phyloP scores from a whole-genome alignment of 225 moss, liverwort and hornwort species.

The Marchantia paleacea region DNA sequence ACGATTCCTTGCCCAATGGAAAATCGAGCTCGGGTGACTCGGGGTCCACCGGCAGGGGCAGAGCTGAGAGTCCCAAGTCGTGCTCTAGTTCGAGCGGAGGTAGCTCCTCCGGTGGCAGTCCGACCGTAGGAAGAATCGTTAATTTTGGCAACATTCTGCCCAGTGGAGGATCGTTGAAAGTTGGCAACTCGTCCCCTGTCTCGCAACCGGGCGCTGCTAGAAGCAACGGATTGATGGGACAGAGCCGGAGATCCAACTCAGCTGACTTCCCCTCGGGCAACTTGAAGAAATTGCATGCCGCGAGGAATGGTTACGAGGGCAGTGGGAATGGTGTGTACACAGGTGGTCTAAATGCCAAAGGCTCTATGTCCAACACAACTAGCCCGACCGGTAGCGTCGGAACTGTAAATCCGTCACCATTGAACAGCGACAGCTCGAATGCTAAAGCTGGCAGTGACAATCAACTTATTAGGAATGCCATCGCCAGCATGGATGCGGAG shows the following conservation, averaged over 20 bases:
- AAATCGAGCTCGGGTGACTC: conserved; percentile 25
- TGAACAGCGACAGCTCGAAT: neutral
- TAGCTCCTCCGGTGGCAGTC: conserved; percentile 37
- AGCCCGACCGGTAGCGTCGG: conserved; percentile 39
- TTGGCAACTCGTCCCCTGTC: conserved; percentile 26
- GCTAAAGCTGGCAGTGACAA: conserved; percentile 36
- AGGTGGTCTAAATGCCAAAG: conserved; percentile 21
- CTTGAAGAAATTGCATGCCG: conserved; percentile 28
- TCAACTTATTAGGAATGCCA: conserved; percentile 49
- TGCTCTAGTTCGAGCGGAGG: conserved; percentile 41
- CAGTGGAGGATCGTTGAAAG: conserved; percentile 34
- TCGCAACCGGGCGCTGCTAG: conserved; percentile 26
- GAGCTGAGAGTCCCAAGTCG: conserved; percentile 49
- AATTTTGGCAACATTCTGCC: conserved; percentile 51
- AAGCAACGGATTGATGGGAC: conserved; percentile 30
- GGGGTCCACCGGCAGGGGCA: conserved; percentile 20
- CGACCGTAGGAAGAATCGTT: conserved; percentile 34
- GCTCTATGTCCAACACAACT: conserved; percentile 38
- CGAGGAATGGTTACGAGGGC: conserved; percentile 29
- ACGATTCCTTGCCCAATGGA: conserved; percentile 21
- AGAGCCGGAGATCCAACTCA: conserved; percentile 45
- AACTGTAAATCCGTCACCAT: conserved; percentile 12
- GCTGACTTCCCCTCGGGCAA: conserved; percentile 37
- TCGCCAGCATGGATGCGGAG: conserved; percentile 67
- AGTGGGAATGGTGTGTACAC: conserved; percentile 11